These are phyloP conservation scores for Celoporthe dispersa DNA, from an alignment of 2,329 filamentous ascomycete species.

Conservation along the genomic window DNA sequence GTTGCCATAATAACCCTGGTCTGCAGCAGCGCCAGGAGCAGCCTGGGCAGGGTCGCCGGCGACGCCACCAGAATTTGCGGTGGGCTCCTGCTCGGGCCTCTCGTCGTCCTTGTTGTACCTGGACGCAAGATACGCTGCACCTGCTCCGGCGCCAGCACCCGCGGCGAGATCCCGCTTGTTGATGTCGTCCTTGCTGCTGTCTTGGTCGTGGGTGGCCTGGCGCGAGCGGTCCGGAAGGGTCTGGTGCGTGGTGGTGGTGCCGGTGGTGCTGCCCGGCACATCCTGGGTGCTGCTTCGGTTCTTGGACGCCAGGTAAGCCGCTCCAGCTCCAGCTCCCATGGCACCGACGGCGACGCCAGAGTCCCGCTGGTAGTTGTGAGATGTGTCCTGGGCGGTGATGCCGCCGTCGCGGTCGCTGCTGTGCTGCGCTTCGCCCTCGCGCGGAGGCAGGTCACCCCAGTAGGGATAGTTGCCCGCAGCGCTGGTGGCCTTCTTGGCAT, in stretches of 20 bases:
- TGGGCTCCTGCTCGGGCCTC: neutral
- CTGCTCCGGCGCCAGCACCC: conserved; percentile 6
- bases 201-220: neutral
- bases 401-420: neutral
- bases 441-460: conserved; percentile 24
- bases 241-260: neutral
- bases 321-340: conserved; percentile 9
- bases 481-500: conserved; percentile 20
- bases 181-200: neutral
- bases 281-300: no score
- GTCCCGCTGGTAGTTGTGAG: neutral
- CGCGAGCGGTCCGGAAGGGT: neutral
- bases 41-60: neutral
- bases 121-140: conserved; percentile 11
- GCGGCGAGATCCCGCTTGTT: neutral
- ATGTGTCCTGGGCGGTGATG: neutral
- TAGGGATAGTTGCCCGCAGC: conserved; percentile 28
- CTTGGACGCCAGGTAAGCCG: conserved; percentile 1
- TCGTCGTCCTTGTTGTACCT: conserved; percentile 12
- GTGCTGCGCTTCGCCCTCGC: conserved; percentile 2
- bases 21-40: neutral
- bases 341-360: conserved; percentile 15
- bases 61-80: neutral
- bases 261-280: neutral
- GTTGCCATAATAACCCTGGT: neutral